Evolutionary conservation across 2,329 filamentous ascomycete genomes (phyloP), one percentile per base, ranked within the genome.

Genomic region (Parascedosporium putredinis): DNA sequence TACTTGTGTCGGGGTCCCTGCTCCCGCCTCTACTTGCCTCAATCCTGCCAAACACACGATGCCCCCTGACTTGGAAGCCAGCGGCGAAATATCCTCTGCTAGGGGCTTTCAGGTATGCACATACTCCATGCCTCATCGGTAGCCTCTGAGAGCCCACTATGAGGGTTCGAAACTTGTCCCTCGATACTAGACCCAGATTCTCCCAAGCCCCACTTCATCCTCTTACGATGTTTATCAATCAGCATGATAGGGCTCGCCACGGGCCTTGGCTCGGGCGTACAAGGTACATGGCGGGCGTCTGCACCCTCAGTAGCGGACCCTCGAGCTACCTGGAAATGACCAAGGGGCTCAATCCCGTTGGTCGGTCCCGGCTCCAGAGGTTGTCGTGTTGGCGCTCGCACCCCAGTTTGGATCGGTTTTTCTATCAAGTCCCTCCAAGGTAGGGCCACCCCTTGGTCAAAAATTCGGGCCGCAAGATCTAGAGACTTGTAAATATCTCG

Each of bases 401-500:
- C n/a, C 36, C 22, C 22, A 20, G 16, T 48, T 18, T 8, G 33
- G 20, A 38, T 2, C 2, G 33, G 45, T 9, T 18, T 48, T 20
- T 40, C 27, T 22, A 22, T 9, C 8, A 52, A 59, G 52, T 61
- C 62, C 56, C 22, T 40, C 36, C 5, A 7, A n/a, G 18, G 3
- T 4, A n/a, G n/a, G 4, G 16, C 18, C 10, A 9, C 36, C 12
- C 36, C 36, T 18, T 48, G 60, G 46, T 73, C 71, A 50, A 79
- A 71, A 47, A 67, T 68, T 34, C 72, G 71, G 29, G 74, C 55
- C 31, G 81, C 62, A 6, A 62, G 53, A 18, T 80, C 76, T 53
- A 77, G 88, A 57, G 85, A 69, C 62, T 83, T 88, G 69, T 95
- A 98, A 54, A 96, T 86, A 59, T 94, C 95, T 23, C 83, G 78